These are phyloP conservation scores for Pachysolen tannophilus DNA, from an alignment of 805 yeast genomes.

Conservation along the genomic window DNA sequence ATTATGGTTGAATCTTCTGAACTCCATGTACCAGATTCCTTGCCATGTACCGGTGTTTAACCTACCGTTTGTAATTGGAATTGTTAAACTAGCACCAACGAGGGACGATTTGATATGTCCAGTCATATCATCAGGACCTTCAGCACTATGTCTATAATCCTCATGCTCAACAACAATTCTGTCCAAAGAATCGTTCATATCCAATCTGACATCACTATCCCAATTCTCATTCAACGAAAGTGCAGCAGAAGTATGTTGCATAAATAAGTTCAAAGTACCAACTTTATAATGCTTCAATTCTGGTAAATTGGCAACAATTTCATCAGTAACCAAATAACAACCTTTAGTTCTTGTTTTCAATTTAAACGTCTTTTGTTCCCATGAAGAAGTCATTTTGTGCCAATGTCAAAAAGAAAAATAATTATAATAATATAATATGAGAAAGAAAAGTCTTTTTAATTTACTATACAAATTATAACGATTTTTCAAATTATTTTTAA, in stretches of 20 bases:
- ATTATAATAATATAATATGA: too few species aligned
- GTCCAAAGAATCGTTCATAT: slow-evolving; percentile 57
- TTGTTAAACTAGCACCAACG: slow-evolving; percentile 55
- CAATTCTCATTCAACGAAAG: slow-evolving; percentile 71
- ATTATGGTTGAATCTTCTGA: slow-evolving; percentile 55
- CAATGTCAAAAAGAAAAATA: too few species aligned
- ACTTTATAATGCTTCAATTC: slow-evolving; percentile 50
- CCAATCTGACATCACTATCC: slow-evolving; percentile 70
- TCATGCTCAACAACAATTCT: slow-evolving; percentile 62
- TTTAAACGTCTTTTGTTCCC: slow-evolving; percentile 54
- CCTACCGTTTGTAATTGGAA: slow-evolving; percentile 64
- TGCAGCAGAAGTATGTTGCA: slow-evolving; percentile 78
- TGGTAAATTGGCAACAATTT: slow-evolving; percentile 47
- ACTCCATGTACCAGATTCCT: slow-evolving; percentile 71
- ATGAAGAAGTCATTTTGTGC: slow-evolving; percentile 23
- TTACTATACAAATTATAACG: too few species aligned
- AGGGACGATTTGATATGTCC: slow-evolving; percentile 62
- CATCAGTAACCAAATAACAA: slow-evolving; percentile 64
- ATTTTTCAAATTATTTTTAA: too few species aligned
- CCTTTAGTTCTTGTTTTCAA: slow-evolving; percentile 57
- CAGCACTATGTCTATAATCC: slow-evolving; percentile 58
- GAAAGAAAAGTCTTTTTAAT: too few species aligned
- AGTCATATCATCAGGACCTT: slow-evolving; percentile 82
- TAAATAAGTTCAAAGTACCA: slow-evolving; percentile 58
- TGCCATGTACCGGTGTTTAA: slow-evolving; percentile 81